Conservation (phyloP, 208 protist species). For the Trypanosoma platydactyli region DNA sequence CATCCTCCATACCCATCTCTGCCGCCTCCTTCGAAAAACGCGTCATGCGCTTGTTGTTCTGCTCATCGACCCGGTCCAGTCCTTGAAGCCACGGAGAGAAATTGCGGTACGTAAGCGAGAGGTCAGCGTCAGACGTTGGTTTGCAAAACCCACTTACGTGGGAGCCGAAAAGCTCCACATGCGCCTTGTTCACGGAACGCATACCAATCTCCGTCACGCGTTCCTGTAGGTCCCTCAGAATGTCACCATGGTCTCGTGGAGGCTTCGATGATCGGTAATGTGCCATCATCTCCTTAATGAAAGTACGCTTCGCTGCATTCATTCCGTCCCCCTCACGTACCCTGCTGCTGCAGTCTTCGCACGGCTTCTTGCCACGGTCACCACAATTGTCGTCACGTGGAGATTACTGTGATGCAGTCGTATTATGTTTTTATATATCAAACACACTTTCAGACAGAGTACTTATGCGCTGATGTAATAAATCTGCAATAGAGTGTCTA, state of each 20-base stretch:
- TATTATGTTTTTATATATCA: no score
- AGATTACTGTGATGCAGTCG: no score
- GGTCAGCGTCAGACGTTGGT: slow-evolving; percentile 70
- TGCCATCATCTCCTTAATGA: slow-evolving; percentile 77
- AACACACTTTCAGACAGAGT: no score
- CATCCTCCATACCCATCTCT: slow-evolving; percentile 76
- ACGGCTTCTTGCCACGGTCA: background rate
- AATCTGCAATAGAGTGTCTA: no score
- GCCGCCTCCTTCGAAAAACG: slow-evolving; percentile 78
- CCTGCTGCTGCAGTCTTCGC: background rate
- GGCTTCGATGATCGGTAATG: slow-evolving; percentile 48
- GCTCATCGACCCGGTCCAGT: slow-evolving; percentile 55
- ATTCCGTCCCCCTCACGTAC: background rate
- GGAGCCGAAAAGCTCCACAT: slow-evolving; percentile 84
- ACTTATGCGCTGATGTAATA: no score
- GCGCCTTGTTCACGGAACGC: slow-evolving; percentile 81
- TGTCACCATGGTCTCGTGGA: slow-evolving; percentile 35
- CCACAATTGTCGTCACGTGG: background rate
- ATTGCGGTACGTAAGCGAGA: slow-evolving; percentile 87
- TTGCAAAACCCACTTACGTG: slow-evolving; percentile 85
- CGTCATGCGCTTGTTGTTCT: slow-evolving; percentile 64
- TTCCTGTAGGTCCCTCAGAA: slow-evolving; percentile 55
- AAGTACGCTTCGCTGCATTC: slow-evolving; percentile 32
- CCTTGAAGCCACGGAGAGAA: slow-evolving; percentile 86
- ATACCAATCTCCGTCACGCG: slow-evolving; percentile 71